Evolutionary conservation across 108 stramenopile genomes (phyloP), one percentile per base, ranked within the genome.

Genomic region (Cylindrotheca fusiformis): DNA sequence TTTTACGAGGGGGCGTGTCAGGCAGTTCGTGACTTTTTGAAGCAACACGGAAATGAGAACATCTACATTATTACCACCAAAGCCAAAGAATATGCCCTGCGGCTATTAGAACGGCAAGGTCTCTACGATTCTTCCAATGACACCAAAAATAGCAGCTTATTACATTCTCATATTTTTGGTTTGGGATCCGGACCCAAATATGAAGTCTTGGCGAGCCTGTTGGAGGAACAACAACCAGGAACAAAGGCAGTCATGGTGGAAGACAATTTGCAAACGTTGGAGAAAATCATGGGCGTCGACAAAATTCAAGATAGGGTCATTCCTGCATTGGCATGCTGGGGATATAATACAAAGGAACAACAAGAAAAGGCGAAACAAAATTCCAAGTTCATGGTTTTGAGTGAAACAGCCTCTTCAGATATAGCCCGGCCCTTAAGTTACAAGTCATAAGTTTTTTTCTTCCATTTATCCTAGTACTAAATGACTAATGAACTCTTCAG

Each of bases 51-150:
- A 0, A 53, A 49, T 21, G 49, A 52, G n/a, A 41, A 71, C 45
- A 3, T 71, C 3, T 71, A 58, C 32, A 33, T 71, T 18, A 71
- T 71, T 17, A 71, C 70, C 36, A 71, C 70, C 48, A 71, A 71
- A 46, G 70, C 61, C 21, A 60, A 58, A 32, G 62, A 71, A 2
- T 71, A 61, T 63, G 55, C 70, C 4, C 32, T 36, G 20, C 62
- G 63, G 48, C 52, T 71, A 32, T 52, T 71, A 49, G 62, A 71
- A 58, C n/a, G 57, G 27, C 62, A 58, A 36, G 19, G 52, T 27
- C 32, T 71, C 25, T 56, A 30, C 31, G 45, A 36, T 29, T 21
- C 18, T 17, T 28, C 14, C 21, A 36, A 33, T 36, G 49, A 36
- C 2, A 31, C 22, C 63, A 50, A 60, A 10, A 21, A 20, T n/a